Conservation (phyloP, 2,329 filamentous ascomycete genomes). For the Chaetomiaceae sp. region DNA sequence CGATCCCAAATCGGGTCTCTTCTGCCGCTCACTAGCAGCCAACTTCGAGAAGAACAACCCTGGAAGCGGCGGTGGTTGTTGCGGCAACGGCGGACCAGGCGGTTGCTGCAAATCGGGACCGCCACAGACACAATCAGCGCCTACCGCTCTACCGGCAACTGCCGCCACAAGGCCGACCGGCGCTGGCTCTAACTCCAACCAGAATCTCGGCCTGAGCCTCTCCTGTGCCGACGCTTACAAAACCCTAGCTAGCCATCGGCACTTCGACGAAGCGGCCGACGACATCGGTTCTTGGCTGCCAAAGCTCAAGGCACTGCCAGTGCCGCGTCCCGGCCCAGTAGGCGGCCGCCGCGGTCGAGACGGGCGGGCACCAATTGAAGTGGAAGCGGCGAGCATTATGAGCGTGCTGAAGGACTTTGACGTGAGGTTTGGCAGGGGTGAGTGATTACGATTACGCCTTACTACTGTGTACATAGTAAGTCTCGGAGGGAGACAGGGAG, state of each 20-base stretch:
- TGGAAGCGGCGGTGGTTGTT: conserved; percentile 49
- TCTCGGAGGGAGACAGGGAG: too few species aligned
- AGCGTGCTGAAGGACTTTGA: conserved; percentile 79
- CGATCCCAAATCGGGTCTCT: conserved; percentile 75
- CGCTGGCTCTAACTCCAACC: too few species aligned
- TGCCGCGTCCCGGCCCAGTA: conserved; percentile 18
- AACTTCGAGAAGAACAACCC: conserved; percentile 44
- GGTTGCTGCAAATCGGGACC: conserved; percentile 60
- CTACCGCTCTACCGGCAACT: conserved; percentile 17
- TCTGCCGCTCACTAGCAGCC: conserved; percentile 76
- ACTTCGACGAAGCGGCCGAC: conserved; percentile 68
- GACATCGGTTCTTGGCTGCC: conserved; percentile 74
- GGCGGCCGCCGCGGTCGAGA: conserved; percentile 30
- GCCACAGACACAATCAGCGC: conserved; percentile 8
- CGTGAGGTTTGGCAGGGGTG: conserved; percentile 58
- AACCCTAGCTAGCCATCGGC: conserved; percentile 70
- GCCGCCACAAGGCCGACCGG: not conserved
- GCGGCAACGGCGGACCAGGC: conserved; percentile 54
- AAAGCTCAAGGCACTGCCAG: conserved; percentile 59
- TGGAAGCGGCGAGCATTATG: conserved; percentile 81
- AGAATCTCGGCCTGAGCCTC: conserved; percentile 56
- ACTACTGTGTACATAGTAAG: too few species aligned
- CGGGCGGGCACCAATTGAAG: conserved; percentile 59
- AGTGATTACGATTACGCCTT: too few species aligned
- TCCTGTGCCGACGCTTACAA: conserved; percentile 76